Percentiles rank a stretch among this genome's conserved stretches.
Conservation (phyloP, 179 eudicot genomes). For the Vitellaria paradoxa region DNA sequence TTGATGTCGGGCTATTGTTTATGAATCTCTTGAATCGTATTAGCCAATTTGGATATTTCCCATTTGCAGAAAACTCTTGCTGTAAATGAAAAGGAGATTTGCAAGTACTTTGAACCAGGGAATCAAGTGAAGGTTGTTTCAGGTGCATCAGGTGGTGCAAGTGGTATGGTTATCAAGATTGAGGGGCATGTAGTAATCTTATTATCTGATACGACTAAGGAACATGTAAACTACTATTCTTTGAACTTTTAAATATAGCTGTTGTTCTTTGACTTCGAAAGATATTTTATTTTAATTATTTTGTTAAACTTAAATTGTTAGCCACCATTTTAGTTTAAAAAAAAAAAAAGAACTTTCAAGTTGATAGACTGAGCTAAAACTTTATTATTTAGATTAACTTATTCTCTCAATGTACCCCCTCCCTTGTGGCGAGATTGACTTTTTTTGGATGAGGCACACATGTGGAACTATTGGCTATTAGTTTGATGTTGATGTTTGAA, state of each 20-base stretch:
- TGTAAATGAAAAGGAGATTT: slow-evolving; percentile 82
- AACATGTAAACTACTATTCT: slow-evolving; percentile 50
- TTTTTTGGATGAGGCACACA: too few species aligned
- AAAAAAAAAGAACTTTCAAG: too few species aligned
- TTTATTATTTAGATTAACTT: too few species aligned
- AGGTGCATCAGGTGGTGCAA: slow-evolving; percentile 91
- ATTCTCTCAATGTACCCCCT: too few species aligned
- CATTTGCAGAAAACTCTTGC: slow-evolving; percentile 73
- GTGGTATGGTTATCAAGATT: slow-evolving; percentile 97
- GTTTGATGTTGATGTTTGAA: too few species aligned
- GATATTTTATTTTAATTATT: too few species aligned
- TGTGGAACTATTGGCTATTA: too few species aligned
- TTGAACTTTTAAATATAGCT: neutral
- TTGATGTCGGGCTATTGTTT: neutral
- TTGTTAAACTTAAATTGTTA: too few species aligned
- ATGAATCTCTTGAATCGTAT: neutral
- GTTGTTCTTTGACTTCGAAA: too few species aligned
- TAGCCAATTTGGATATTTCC: neutral
- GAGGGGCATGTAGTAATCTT: slow-evolving; percentile 85
- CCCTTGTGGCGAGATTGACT: too few species aligned
- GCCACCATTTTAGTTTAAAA: too few species aligned
- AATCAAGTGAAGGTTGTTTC: slow-evolving; percentile 97
- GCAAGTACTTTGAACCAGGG: slow-evolving; percentile 96
- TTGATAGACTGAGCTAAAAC: too few species aligned
- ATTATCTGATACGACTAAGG: slow-evolving; percentile 95